Conservation (phyloP, 345 rosid species). For the Salix viminalis region DNA sequence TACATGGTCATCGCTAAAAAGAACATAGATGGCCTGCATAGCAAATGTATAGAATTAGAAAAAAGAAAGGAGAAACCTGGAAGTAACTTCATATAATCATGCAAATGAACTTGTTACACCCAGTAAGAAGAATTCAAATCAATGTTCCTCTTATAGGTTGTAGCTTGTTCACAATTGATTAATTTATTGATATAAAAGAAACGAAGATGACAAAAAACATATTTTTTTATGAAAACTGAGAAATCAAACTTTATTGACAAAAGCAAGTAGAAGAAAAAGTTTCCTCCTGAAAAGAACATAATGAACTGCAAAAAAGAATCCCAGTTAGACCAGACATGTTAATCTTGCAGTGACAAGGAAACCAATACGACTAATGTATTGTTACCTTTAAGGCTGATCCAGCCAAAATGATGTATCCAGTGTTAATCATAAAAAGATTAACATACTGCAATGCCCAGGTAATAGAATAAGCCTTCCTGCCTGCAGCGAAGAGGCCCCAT, state of each 20-base stretch:
- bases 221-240: background rate
- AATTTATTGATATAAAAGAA: background rate
- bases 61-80: background rate
- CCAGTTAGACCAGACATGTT: background rate
- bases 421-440: slow-evolving; percentile 52
- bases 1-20: slow-evolving; percentile 36
- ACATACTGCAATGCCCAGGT: slow-evolving; percentile 54
- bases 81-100: background rate
- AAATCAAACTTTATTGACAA: background rate
- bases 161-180: background rate
- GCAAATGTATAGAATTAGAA: background rate
- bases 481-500: slow-evolving; percentile 7
- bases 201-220: background rate
- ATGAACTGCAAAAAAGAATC: background rate
- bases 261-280: background rate
- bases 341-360: background rate
- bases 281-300: background rate
- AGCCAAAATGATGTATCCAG: slow-evolving; percentile 50
- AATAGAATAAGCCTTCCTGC: slow-evolving; percentile 9
- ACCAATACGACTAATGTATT: background rate
- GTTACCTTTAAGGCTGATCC: slow-evolving; percentile 74
- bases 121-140: background rate
- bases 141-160: background rate
- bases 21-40: slow-evolving; percentile 55
- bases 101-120: background rate